Conservation (phyloP, 805 yeast species). For the Suhomyces xylopsoci region DNA sequence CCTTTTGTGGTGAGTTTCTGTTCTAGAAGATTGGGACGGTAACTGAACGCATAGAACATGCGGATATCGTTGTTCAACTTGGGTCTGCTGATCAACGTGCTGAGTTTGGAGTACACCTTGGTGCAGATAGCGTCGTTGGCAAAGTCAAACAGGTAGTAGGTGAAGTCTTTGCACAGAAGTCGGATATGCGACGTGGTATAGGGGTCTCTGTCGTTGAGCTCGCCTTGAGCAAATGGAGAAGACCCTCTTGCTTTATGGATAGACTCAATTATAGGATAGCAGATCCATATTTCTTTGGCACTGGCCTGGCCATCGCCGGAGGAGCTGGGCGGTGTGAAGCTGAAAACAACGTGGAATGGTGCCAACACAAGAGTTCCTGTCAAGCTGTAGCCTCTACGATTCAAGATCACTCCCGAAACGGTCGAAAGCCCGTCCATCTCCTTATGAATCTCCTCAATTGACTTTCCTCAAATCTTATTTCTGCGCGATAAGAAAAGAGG, state of each 20-base stretch:
- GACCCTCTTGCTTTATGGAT: slow-evolving; percentile 59
- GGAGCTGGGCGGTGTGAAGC: slow-evolving; percentile 19
- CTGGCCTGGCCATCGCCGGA: neutral
- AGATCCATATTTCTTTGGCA: slow-evolving; percentile 77
- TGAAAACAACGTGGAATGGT: slow-evolving; percentile 38
- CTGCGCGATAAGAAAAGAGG: neutral
- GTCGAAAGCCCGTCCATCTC: slow-evolving; percentile 11
- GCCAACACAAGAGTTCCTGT: slow-evolving; percentile 37
- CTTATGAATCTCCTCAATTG: neutral
- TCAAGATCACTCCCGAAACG: slow-evolving; percentile 38
- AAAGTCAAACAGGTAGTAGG: slow-evolving; percentile 77
- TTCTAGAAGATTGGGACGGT: slow-evolving; percentile 74
- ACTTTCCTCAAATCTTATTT: neutral
- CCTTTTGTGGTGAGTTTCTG: slow-evolving; percentile 46
- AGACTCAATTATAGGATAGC: slow-evolving; percentile 77
- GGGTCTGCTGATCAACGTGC: slow-evolving; percentile 59
- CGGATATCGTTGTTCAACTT: slow-evolving; percentile 42
- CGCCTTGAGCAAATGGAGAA: slow-evolving; percentile 6
- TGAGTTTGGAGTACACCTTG: slow-evolving; percentile 71
- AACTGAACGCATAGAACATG: slow-evolving; percentile 73
- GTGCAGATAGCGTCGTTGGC: slow-evolving; percentile 52
- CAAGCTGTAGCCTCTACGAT: slow-evolving; percentile 37
- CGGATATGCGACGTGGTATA: slow-evolving; percentile 56
- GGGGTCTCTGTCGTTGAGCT: slow-evolving; percentile 21
- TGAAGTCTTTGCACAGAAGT: slow-evolving; percentile 79